Evolutionary conservation across 805 yeast genomes (phyloP).

Genomic region (Zygosaccharomyces bailii): DNA sequence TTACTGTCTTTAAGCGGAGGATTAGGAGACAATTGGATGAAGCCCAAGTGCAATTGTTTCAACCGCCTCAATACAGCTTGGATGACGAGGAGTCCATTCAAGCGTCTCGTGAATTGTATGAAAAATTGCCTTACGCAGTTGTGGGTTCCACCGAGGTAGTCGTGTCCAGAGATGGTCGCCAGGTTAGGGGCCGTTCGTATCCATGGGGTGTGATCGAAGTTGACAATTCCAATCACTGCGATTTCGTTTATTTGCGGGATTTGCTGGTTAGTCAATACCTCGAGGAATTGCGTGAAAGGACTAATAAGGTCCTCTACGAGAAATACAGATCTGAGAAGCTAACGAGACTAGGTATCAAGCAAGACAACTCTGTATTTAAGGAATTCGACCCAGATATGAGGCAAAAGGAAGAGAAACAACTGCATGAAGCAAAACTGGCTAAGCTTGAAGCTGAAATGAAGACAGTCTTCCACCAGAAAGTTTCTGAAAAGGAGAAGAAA

Average conservation of each 20-base stretch:
- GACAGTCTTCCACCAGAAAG: constrained; percentile 93
- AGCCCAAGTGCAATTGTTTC: constrained; percentile 72
- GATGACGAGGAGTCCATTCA: constrained; percentile 81
- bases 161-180: constrained; percentile 66
- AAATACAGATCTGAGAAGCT: constrained; percentile 84
- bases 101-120: constrained; percentile 62
- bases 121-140: constrained; percentile 85
- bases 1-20: constrained; percentile 67
- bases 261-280: constrained; percentile 82
- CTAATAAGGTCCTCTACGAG: constrained; percentile 75
- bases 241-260: constrained; percentile 84
- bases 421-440: constrained; percentile 90
- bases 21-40: constrained; percentile 71
- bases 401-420: constrained; percentile 88
- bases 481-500: constrained; percentile 93
- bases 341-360: constrained; percentile 77
- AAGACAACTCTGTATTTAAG: constrained; percentile 88
- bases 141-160: constrained; percentile 82
- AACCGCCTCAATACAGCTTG: constrained; percentile 71
- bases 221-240: constrained; percentile 91
- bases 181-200: constrained; percentile 85
- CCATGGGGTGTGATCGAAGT: constrained; percentile 98
- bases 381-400: constrained; percentile 90
- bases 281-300: constrained; percentile 89
- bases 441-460: constrained; percentile 97